Percentiles rank a stretch among this genome's conserved stretches.
Conservation (phyloP, 345 rosid genomes). For the Hibiscus mutabilis region DNA sequence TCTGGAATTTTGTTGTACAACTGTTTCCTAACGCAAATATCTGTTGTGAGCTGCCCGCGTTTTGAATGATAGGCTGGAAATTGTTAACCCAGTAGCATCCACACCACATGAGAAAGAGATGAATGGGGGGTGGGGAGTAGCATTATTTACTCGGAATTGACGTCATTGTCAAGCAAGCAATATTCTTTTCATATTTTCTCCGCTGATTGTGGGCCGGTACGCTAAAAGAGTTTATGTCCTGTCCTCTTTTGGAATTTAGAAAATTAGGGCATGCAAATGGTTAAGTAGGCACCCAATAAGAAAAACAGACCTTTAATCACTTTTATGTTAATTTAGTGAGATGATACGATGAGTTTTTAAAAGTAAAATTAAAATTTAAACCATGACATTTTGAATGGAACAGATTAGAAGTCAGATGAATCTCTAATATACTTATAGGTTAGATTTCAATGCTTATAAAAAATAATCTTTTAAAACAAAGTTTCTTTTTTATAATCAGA, state of each 20-base stretch:
- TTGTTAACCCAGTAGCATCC: not conserved
- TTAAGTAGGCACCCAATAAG: not conserved
- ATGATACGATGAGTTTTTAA: no score
- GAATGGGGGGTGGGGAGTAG: not conserved
- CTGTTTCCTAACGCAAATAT: not conserved
- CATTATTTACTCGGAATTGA: not conserved
- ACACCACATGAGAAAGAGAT: not conserved
- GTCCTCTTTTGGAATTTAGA: not conserved
- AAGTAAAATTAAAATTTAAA: no score
- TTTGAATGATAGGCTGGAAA: not conserved
- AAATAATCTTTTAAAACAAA: no score
- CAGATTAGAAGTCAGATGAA: no score
- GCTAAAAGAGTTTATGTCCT: not conserved
- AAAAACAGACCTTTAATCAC: no score
- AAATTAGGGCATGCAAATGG: not conserved
- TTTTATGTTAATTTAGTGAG: no score
- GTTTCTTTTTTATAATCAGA: no score
- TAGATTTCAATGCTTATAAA: no score
- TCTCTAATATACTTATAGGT: no score
- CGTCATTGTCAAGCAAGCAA: not conserved
- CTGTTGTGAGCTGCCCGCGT: not conserved
- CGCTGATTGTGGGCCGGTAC: conserved; percentile 20
- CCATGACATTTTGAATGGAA: no score
- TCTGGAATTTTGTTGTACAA: not conserved
- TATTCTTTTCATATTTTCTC: not conserved